Evolutionary conservation across 768 basidiomycete genomes (phyloP), one percentile per base, ranked within the genome.

Genomic region (Macrolepiota dolichaula): DNA sequence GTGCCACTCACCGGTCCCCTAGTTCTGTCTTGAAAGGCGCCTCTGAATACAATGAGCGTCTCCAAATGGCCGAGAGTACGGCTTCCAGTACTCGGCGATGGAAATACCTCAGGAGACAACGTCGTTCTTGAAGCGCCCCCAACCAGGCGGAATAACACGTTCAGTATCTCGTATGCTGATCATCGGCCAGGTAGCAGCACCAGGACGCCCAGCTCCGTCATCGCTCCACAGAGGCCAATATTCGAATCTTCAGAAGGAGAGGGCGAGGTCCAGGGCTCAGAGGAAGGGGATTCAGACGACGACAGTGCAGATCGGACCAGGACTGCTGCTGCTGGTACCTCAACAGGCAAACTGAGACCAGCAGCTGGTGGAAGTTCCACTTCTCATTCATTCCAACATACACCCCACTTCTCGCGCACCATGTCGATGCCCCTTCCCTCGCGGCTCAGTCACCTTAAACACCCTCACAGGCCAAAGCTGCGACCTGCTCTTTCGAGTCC

Each of bases 341-440:
- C 42, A 44, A 44, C 46, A 36, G 27, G 22, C 59, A 49, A 36
- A 19, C 22, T 47, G 49, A 52, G 53, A 47, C 35, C 42, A 22
- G 29, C 25, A 13, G 22, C 46, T 44, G 44, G 38, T 29, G 19
- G 24, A 32, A 37, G 66, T 76, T n/a, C 73, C 78, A 37, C 29
- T 17, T 19, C 32, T 60, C 42, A 35, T 24, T 53, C 62, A 51
- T 59, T 67, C 47, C 67, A 71, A 63, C 60, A 52, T 59, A 73
- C 44, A 64, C 86, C 88, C 49, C 80, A 80, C n/a, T 83, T 92
- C 60, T 85, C 86, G 52, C 83, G 94, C 57, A 86, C 89, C 2
- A 85, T 89, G 66, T 92, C 93, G 17, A 84, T 87, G 76, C 94
- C 94, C 19, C 74, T 88, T n/a, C 85, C 91, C 12, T 83, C 85